Base-by-base conservation (phyloP, 75 land plant species). In the Gnetum montanum region DNA sequence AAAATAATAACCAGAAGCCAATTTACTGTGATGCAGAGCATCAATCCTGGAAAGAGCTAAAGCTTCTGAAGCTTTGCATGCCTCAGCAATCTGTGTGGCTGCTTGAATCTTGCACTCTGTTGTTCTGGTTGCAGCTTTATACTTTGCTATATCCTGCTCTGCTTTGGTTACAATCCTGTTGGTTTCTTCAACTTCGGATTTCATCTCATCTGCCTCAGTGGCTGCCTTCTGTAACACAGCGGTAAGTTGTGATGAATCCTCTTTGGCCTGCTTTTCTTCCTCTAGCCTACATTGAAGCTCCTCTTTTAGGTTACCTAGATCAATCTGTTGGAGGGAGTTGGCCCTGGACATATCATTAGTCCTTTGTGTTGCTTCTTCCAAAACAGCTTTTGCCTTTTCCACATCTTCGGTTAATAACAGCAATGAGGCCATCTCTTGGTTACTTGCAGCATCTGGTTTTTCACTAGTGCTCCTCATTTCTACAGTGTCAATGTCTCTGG, bases 41-140 rank as follows among this genome's bases (percentile, higher is more conserved):
- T 49, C 49, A 31, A 62, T 54, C 34, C 49, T 54, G 6, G 64
- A 35, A 27, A 62, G 20, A 27, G 64, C 64, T 56, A 62, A 34
- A 15, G 20, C 40, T 49, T 62, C 64, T n/a, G 52, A 34, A 4
- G 64, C 64, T 16, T 22, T 22, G 6, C 37, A 54, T 29, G 64
- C 64, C 23, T 46, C 54, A 13, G 33, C 35, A 35, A 48, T 54
- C 29, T 47, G 48, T 25, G 13, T 30, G 6, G 64, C 59, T 49
- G 64, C 64, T 29, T 48, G 36, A n/a, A 44, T 25, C 64, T 38
- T 46, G 11, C 64, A 34, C 58, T 26, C 48, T 30, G 64, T 56
- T 4, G 64, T 62, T 20, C 49, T 46, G 16, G 64, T 47, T 7
- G 56, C 64, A n/a, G 54, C 64, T 27, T 34, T 46, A 4, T 31